Base-by-base conservation (phyloP, 805 yeast species). In the Yamadazyma akitaensis region DNA sequence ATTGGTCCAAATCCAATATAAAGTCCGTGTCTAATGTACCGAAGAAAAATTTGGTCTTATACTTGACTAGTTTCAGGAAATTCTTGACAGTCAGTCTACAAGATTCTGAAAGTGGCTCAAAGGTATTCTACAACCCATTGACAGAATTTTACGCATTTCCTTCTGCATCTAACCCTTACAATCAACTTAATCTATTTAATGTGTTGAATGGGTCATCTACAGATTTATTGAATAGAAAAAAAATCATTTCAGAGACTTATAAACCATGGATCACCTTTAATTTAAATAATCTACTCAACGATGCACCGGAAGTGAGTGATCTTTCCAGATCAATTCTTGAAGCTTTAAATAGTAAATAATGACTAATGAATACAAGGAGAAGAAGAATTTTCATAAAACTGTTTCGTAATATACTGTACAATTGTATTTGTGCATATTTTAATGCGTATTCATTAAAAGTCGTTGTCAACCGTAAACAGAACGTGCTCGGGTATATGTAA, bases 1-100 rank as follows among this genome's bases (percentile, higher is more conserved):
- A 88, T 28, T 91, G 96, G 96, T 76, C 81, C 0, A 62, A 78
- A 40, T 67, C 60, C 13, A 67, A 62, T 21, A 71, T 64, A 45
- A 67, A 68, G 44, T 61, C 62, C 46, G 65, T 18, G 65, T 68
- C n/a, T n/a, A 46, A 40, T 16, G 32, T 46, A n/a, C 42, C 42
- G 21, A 69, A 69, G 43, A 67, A 62, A 46, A 70, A 73, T 14
- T 62, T 76, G 43, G 53, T 65, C 1, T 53, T 55, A 18, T 82
- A 80, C 54, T 59, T 80, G 42, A 57, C 61, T 17, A 37, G 40
- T 16, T 63, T 80, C n/a, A 62, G 54, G 26, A 65, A 65, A 42
- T 75, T 83, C 35, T 62, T 84, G 18, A 59, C 60, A 31, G 65
- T 64, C 6, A 79, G 85, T 1, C 58, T 76, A 25, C 52, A 60